Evolutionary conservation across 139 green algal species (phyloP).

Genomic region (Chlorella vulgaris): DNA sequence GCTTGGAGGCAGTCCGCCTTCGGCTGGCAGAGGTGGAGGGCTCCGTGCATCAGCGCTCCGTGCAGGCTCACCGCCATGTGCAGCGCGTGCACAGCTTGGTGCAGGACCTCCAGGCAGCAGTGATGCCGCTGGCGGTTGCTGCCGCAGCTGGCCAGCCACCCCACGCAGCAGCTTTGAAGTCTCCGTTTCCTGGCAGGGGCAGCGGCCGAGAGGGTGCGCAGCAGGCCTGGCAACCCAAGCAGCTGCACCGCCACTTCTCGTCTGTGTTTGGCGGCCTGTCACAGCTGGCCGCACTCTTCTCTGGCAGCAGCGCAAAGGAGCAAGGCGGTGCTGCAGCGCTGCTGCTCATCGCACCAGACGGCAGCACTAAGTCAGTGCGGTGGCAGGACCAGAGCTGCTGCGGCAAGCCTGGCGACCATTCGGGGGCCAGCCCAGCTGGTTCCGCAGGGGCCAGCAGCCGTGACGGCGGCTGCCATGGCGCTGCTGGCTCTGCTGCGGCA

Average conservation of each 20-base stretch:
- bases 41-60: conserved; percentile 1
- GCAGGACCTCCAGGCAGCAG: conserved; percentile 13
- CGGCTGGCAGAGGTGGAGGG: conserved; percentile 40
- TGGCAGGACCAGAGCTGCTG: conserved; percentile 22
- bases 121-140: conserved; percentile 20
- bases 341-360: conserved; percentile 27
- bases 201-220: not conserved
- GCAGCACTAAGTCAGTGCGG: conserved; percentile 4
- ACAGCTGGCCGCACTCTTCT: conserved; percentile 15
- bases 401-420: not conserved
- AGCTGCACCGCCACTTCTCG: conserved; percentile 12
- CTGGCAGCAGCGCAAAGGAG: not conserved
- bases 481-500: not conserved
- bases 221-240: not conserved
- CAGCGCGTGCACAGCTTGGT: conserved; percentile 22
- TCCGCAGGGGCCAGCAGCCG: not conserved
- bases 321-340: not conserved
- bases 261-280: conserved; percentile 7
- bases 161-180: not conserved
- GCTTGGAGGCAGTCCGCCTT: conserved; percentile 37
- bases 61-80: not conserved
- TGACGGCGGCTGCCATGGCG: not conserved
- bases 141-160: not conserved
- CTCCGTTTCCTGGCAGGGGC: not conserved
- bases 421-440: not conserved